Evolutionary conservation across 768 basidiomycete species (phyloP), one percentile per base, ranked within the genome.

Genomic region (Asterophora lycoperdoides): DNA sequence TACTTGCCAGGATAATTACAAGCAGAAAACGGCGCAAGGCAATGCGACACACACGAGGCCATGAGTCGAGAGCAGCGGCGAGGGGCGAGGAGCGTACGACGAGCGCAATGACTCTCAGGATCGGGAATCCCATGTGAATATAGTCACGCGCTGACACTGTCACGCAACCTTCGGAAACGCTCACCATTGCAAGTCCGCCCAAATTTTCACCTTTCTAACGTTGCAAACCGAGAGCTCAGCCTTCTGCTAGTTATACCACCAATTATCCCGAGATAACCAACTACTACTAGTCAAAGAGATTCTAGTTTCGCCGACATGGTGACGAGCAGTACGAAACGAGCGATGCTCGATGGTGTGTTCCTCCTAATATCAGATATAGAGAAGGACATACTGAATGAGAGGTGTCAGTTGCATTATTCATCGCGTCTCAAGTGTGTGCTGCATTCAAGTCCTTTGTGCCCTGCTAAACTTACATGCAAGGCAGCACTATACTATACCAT

Each of bases 401-500:
- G 7, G 32, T 41, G 33, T 26, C 53, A 81, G 80, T 80, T 54
- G 79, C 78, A 2, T 60, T 76, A 40, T 76, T 77, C 53, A 56
- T 75, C 47, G 74, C 74, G 23, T 76, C 74, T 65, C 74, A 76
- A 72, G 75, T 76, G 66, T 58, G 72, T 69, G 45, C 37, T 41
- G 51, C 44, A 30, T 47, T 49, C 35, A 28, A 35, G 39, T 39
- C 20, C 43, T 20, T 28, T 46, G 52, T 40, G 11, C 40, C 41
- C 53, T 43, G 53, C 53, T 64, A 52, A 65, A 62, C 52, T 37
- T 53, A 26, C 15, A 60, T 58, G 59, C 52, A 78, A 91, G 88
- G 84, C 83, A 67, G 89, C 87, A 29, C 67, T 83, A 54, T 89
- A 84, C 63, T 90, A 89, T 63, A 84, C 87, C 26, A 71, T 89